These are phyloP conservation scores for Sarcodon aspratus DNA, from an alignment of 768 basidiomycete genomes.

Conservation along the genomic window DNA sequence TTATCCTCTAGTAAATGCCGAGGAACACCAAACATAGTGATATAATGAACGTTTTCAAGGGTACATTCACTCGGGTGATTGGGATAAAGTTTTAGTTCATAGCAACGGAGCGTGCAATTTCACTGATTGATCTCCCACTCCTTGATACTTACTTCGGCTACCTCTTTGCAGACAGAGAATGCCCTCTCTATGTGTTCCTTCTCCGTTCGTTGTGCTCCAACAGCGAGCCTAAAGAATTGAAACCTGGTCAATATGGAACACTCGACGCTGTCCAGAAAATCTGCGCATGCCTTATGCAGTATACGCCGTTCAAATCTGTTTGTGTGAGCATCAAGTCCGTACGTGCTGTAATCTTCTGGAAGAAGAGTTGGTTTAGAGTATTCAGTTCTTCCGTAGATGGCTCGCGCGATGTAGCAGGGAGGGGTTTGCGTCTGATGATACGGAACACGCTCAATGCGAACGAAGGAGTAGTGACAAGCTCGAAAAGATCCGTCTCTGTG, in stretches of 20 bases:
- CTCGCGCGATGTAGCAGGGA: neutral
- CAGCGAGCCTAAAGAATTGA: neutral
- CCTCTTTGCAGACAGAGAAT: neutral
- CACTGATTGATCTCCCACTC: neutral
- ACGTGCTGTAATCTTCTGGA: conserved; percentile 42
- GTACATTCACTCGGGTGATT: too few relatives aligned
- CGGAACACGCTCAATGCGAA: conserved; percentile 74
- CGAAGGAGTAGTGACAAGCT: conserved; percentile 56
- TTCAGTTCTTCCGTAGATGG: conserved; percentile 34
- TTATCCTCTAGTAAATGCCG: too few relatives aligned
- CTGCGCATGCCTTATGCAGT: neutral
- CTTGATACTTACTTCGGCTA: neutral
- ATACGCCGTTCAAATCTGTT: conserved; percentile 57
- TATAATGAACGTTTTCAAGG: too few relatives aligned
- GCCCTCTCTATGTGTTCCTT: neutral
- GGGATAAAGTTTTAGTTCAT: too few relatives aligned
- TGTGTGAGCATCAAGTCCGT: conserved; percentile 68
- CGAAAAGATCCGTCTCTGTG: conserved; percentile 36
- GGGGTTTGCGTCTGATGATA: conserved; percentile 19
- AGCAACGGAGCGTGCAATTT: neutral
- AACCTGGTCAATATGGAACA: neutral
- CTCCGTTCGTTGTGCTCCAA: neutral
- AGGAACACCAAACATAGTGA: too few relatives aligned
- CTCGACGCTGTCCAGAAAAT: neutral
- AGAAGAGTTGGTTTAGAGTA: conserved; percentile 54